Evolutionary conservation across 129 eudicot genomes (phyloP).

Genomic region (Artemisia annua): DNA sequence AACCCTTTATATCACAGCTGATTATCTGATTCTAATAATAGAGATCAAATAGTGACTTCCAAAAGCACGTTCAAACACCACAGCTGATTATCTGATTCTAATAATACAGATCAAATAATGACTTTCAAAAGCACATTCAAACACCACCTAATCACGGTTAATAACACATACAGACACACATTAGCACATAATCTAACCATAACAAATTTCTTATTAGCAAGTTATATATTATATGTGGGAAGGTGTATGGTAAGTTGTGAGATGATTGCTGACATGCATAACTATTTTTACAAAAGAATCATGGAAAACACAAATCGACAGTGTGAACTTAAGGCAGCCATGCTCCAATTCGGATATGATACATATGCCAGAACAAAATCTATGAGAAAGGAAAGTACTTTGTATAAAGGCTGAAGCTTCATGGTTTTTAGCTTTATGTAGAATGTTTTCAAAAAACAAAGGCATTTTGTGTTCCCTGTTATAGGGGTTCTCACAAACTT

Average conservation of each 20-base stretch:
- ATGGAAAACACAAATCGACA: not conserved
- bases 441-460: not conserved
- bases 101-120: not conserved
- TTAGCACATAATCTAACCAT: not conserved
- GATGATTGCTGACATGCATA: not conserved
- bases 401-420: conserved; percentile 1
- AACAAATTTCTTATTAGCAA: not conserved
- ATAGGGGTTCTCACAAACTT: not conserved
- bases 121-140: not conserved
- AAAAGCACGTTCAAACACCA: not conserved
- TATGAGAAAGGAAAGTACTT: conserved; percentile 11
- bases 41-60: not conserved
- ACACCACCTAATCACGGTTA: conserved; percentile 3
- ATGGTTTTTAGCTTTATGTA: not conserved
- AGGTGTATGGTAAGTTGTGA: not conserved
- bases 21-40: not conserved
- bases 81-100: too few relatives aligned
- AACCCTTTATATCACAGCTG: not conserved
- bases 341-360: too few relatives aligned
- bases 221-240: conserved; percentile 1
- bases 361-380: conserved; percentile 1
- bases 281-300: not conserved
- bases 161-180: conserved; percentile 1
- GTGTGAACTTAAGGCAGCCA: too few relatives aligned
- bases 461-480: not conserved